phyloP scores from a whole-genome alignment of 176 grass and related monocot species.

The Stipa capillata region DNA sequence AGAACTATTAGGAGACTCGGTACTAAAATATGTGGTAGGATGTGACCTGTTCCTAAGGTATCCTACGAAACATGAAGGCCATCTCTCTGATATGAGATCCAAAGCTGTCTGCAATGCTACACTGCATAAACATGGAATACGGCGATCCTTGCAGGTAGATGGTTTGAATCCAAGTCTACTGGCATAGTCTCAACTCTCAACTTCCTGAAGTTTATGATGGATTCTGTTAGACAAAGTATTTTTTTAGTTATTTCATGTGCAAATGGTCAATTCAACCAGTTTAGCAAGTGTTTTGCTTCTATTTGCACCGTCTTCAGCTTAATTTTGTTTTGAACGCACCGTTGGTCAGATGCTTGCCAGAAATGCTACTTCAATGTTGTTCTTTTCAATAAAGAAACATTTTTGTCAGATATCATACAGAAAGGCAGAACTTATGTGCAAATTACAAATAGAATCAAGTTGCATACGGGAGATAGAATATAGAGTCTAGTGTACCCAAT shows the following conservation, averaged over 20 bases:
- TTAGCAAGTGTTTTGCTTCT: slow-evolving; percentile 1
- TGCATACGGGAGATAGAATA: background rate
- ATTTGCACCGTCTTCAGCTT: background rate
- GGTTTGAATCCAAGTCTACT: slow-evolving; percentile 11
- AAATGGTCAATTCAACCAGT: background rate
- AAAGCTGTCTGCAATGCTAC: slow-evolving; percentile 75
- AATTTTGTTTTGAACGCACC: background rate
- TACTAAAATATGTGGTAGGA: slow-evolving; percentile 82
- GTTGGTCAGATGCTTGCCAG: background rate
- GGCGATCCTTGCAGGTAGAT: slow-evolving; percentile 64
- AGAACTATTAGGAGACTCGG: slow-evolving; percentile 83
- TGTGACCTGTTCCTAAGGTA: slow-evolving; percentile 71
- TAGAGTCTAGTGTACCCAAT: background rate
- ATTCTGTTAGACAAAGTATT: background rate
- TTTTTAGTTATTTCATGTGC: slow-evolving; percentile 1
- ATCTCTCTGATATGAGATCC: slow-evolving; percentile 62
- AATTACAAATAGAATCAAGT: background rate
- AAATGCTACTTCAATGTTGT: background rate
- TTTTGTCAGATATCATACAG: background rate
- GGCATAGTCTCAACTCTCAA: slow-evolving; percentile 12
- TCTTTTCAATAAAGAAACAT: background rate
- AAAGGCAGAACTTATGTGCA: background rate
- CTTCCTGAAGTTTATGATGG: slow-evolving; percentile 7
- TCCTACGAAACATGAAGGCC: slow-evolving; percentile 77
- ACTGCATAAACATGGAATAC: slow-evolving; percentile 73